Evolutionary conservation across 768 basidiomycete species (phyloP).

Genomic region (Phaeotremella fagi): DNA sequence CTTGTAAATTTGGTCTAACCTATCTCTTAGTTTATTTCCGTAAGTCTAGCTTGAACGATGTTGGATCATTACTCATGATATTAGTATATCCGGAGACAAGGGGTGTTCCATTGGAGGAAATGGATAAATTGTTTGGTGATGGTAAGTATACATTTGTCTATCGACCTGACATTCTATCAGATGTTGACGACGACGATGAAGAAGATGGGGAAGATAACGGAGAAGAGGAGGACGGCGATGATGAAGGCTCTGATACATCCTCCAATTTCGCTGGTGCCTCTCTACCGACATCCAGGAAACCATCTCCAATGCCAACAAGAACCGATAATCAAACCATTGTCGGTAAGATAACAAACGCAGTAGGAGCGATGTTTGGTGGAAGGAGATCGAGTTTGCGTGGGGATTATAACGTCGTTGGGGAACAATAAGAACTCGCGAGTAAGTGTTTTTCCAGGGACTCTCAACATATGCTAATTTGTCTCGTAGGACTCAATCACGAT

Average conservation of each 20-base stretch:
- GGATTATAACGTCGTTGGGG: slow-evolving; percentile 29
- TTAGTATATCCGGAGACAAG: slow-evolving; percentile 45
- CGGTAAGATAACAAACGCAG: slow-evolving; percentile 2
- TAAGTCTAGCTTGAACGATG: neutral
- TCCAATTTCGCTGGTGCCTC: slow-evolving; percentile 16
- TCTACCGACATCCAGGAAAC: slow-evolving; percentile 28
- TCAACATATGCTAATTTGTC: neutral
- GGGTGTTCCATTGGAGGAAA: slow-evolving; percentile 43
- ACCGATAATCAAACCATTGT: neutral
- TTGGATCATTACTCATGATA: neutral
- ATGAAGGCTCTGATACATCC: slow-evolving; percentile 25
- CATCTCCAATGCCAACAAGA: slow-evolving; percentile 16
- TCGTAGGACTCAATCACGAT: slow-evolving; percentile 22
- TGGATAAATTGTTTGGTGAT: slow-evolving; percentile 46
- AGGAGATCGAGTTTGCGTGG: slow-evolving; percentile 21
- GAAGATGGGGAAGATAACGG: slow-evolving; percentile 25
- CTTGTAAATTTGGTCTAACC: neutral
- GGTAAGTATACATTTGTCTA: slow-evolving; percentile 8
- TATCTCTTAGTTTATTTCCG: slow-evolving; percentile 33
- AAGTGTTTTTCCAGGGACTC: slow-evolving; percentile 9
- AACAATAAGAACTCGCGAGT: slow-evolving; percentile 48
- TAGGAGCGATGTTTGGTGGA: slow-evolving; percentile 12
- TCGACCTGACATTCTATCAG: slow-evolving; percentile 11
- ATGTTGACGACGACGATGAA: slow-evolving; percentile 35
- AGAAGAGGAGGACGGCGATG: slow-evolving; percentile 22